phyloP scores from a whole-genome alignment of 257 asterid genomes.

The Prunella vulgaris region DNA sequence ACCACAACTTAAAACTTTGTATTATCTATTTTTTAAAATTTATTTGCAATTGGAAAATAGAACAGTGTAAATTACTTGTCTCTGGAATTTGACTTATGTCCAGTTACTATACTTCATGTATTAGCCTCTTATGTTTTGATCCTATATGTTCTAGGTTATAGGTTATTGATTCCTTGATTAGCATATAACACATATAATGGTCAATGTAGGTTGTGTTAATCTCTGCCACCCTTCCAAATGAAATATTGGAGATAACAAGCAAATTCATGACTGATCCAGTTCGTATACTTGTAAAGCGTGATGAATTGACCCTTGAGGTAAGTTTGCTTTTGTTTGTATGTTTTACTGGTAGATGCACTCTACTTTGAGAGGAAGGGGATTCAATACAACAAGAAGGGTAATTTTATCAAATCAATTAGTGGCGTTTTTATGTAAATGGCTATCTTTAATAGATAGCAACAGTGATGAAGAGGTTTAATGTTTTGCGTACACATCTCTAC shows the following conservation, averaged over 20 bases:
- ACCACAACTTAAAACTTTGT: neutral
- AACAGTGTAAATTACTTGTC: neutral
- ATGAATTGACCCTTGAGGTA: constrained; percentile 97
- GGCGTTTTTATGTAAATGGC: neutral
- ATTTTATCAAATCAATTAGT: neutral
- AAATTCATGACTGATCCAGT: constrained; percentile 99
- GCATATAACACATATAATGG: neutral
- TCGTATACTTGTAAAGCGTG: constrained; percentile 96
- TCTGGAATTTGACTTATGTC: neutral
- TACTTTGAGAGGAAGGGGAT: neutral
- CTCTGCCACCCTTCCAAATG: constrained; percentile 98
- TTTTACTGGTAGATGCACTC: neutral
- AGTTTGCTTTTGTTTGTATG: neutral
- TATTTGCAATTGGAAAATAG: neutral
- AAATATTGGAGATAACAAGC: constrained; percentile 91
- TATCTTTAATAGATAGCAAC: neutral
- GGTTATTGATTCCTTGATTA: neutral
- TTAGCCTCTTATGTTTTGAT: neutral
- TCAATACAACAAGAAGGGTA: neutral
- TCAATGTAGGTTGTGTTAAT: constrained; percentile 78
- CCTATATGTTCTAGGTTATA: constrained; percentile 6
- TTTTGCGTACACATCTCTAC: neutral
- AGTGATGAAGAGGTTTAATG: neutral
- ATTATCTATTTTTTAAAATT: neutral
- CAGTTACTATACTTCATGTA: neutral